A percentile compares a stretch with the other conserved stretches of the same genome.
Conservation (phyloP, 352 stramenopile species). For the Phytophthora megakarya region DNA sequence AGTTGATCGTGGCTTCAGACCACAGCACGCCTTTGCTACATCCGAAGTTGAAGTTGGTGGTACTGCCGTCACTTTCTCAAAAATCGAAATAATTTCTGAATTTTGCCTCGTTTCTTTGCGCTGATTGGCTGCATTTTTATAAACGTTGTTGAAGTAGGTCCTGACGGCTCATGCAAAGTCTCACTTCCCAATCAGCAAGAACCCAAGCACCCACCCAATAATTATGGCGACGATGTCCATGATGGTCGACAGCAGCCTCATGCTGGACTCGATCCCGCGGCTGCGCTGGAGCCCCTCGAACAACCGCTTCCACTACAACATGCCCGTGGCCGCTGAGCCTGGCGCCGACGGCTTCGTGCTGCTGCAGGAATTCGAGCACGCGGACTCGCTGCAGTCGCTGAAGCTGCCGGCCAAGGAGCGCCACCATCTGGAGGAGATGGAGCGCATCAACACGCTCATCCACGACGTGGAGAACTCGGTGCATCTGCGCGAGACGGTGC, state of each 20-base stretch:
- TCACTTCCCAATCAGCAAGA: slow-evolving; percentile 36
- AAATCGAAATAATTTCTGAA: slow-evolving; percentile 4
- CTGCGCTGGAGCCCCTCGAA: slow-evolving; percentile 71
- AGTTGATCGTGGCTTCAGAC: slow-evolving; percentile 40
- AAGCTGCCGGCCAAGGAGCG: slow-evolving; percentile 57
- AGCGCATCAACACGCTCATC: slow-evolving; percentile 75
- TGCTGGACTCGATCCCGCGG: slow-evolving; percentile 69
- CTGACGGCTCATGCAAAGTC: background rate
- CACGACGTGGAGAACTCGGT: slow-evolving; percentile 72
- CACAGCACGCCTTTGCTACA: slow-evolving; percentile 4
- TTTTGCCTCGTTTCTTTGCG: too few species aligned
- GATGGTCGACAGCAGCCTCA: slow-evolving; percentile 35
- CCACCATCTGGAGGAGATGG: slow-evolving; percentile 74
- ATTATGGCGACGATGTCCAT: slow-evolving; percentile 57
- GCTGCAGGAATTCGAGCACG: slow-evolving; percentile 69
- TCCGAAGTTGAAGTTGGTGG: slow-evolving; percentile 22
- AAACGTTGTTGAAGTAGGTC: too few species aligned
- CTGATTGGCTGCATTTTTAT: too few species aligned
- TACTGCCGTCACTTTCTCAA: slow-evolving; percentile 38
- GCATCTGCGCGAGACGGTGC: slow-evolving; percentile 64
- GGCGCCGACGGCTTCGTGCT: slow-evolving; percentile 69
- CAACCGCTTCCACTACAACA: slow-evolving; percentile 82
- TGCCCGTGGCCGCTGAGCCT: slow-evolving; percentile 65
- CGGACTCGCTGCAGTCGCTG: slow-evolving; percentile 44
- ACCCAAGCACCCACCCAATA: slow-evolving; percentile 18